A percentile compares a stretch with the other conserved stretches of the same genome.
phyloP scores from a whole-genome alignment of 2,329 filamentous ascomycete species.

The Aspergillus tanneri region DNA sequence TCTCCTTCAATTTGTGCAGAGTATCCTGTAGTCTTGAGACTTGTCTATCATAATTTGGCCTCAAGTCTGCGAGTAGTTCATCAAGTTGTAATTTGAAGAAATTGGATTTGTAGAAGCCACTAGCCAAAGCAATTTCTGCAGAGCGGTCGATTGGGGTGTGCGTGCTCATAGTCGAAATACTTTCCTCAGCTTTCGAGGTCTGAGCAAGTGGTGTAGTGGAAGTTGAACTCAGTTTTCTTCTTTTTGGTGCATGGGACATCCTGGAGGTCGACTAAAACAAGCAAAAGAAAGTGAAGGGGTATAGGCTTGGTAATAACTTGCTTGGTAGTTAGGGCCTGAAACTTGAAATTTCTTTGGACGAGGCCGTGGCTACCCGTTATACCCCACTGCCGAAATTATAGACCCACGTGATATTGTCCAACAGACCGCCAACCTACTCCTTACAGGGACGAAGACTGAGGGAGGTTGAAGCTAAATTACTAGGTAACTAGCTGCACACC shows the following conservation, averaged over 20 bases:
- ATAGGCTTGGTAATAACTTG: no score
- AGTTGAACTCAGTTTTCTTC: slow-evolving; percentile 49
- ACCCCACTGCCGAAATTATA: no score
- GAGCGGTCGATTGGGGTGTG: slow-evolving; percentile 28
- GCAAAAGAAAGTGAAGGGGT: neutral
- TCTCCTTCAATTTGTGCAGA: slow-evolving; percentile 55
- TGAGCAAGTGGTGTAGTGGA: slow-evolving; percentile 29
- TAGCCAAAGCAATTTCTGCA: slow-evolving; percentile 39
- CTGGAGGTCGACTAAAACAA: neutral
- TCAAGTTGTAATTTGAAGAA: slow-evolving; percentile 68
- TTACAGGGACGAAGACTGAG: no score
- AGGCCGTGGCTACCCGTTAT: no score
- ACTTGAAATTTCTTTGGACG: no score
- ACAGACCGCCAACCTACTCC: no score
- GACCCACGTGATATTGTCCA: no score
- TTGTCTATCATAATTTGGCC: slow-evolving; percentile 59
- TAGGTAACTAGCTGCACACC: no score
- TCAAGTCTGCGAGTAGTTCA: slow-evolving; percentile 59
- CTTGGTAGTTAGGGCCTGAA: neutral
- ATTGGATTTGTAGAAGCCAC: slow-evolving; percentile 63
- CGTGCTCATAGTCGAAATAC: slow-evolving; percentile 11
- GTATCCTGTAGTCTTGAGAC: slow-evolving; percentile 54
- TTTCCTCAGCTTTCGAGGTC: slow-evolving; percentile 15
- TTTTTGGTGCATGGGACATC: slow-evolving; percentile 45
- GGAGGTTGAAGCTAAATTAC: no score